These are phyloP conservation scores for Elsinoe batatas DNA, from an alignment of 2,329 filamentous ascomycete genomes.

Conservation along the genomic window DNA sequence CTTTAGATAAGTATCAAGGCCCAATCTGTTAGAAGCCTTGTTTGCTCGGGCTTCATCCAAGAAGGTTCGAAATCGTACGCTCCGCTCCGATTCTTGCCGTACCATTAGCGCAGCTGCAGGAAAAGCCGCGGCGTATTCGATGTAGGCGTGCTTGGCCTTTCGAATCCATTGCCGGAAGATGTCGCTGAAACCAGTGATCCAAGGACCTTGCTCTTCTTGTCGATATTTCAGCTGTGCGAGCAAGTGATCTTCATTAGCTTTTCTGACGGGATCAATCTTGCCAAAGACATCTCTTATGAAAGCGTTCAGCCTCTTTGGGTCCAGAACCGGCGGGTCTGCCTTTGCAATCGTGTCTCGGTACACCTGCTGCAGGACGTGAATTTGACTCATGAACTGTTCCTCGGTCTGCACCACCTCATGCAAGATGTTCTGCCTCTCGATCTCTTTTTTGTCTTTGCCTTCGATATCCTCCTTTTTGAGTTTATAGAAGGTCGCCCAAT, in stretches of 20 bases:
- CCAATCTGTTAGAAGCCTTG: slow-evolving; percentile 68
- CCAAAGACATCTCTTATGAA: slow-evolving; percentile 85
- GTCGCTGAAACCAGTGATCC: slow-evolving; percentile 88
- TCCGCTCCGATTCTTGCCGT: slow-evolving; percentile 72
- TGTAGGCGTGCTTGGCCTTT: slow-evolving; percentile 78
- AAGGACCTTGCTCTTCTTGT: slow-evolving; percentile 92
- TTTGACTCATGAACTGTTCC: slow-evolving; percentile 78
- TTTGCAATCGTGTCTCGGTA: slow-evolving; percentile 72
- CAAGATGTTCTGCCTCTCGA: slow-evolving; percentile 85
- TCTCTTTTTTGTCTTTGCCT: slow-evolving; percentile 67
- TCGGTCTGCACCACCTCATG: slow-evolving; percentile 94
- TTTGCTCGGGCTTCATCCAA: slow-evolving; percentile 70
- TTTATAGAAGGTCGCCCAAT: slow-evolving; percentile 86
- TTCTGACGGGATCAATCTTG: slow-evolving; percentile 76
- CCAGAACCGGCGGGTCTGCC: slow-evolving; percentile 70
- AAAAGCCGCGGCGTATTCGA: slow-evolving; percentile 84
- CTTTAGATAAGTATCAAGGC: slow-evolving; percentile 92
- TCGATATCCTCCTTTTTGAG: slow-evolving; percentile 68
- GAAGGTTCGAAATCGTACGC: slow-evolving; percentile 78
- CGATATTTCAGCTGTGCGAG: slow-evolving; percentile 91
- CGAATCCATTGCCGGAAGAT: slow-evolving; percentile 98
- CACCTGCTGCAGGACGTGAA: slow-evolving; percentile 73
- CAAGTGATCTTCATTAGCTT: slow-evolving; percentile 86
- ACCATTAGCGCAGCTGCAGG: slow-evolving; percentile 76
- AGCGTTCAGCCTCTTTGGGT: slow-evolving; percentile 63